Percentiles rank a stretch among this genome's conserved stretches.
phyloP scores from a whole-genome alignment of 352 stramenopile genomes.

The Pythium vanterpoolii region DNA sequence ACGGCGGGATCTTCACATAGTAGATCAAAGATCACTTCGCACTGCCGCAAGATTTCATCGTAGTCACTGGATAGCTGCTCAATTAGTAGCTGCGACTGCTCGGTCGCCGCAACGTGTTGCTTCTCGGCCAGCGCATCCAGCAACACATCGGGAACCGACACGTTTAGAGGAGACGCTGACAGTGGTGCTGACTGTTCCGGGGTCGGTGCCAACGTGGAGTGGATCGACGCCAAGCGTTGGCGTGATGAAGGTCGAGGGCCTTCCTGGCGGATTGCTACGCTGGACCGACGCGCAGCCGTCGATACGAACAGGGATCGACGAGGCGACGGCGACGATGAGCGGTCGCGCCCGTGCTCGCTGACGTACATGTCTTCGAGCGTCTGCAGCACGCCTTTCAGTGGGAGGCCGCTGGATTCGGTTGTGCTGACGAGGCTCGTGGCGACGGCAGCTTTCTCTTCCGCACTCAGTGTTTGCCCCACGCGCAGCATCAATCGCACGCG shows the following conservation, averaged over 20 bases:
- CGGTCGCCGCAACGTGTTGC: conserved; percentile 13
- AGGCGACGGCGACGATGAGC: not conserved
- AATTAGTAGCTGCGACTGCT: conserved; percentile 12
- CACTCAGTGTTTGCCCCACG: conserved; percentile 49
- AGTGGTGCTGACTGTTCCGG: not conserved
- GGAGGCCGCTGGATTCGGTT: conserved; percentile 3
- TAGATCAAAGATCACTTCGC: conserved; percentile 60
- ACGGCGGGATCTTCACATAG: conserved; percentile 40
- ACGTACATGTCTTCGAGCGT: conserved; percentile 61
- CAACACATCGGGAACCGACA: conserved; percentile 48
- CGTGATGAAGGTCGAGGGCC: not conserved
- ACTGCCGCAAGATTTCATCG: conserved; percentile 35
- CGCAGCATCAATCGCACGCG: conserved; percentile 51
- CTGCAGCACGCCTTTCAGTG: conserved; percentile 41
- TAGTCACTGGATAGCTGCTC: conserved; percentile 24
- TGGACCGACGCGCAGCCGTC: conserved; percentile 13
- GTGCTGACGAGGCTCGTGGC: conserved; percentile 27
- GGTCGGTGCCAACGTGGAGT: not conserved
- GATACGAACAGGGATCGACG: conserved; percentile 19
- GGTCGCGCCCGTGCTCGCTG: conserved; percentile 47
- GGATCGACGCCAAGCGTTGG: conserved; percentile 8
- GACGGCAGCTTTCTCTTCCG: conserved; percentile 43
- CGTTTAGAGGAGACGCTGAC: conserved; percentile 2
- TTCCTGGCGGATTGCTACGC: conserved; percentile 3
- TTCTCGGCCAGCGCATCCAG: conserved; percentile 27